These are phyloP conservation scores for Fusarium domesticum DNA, from an alignment of 2,329 filamentous ascomycete genomes.

Conservation along the genomic window DNA sequence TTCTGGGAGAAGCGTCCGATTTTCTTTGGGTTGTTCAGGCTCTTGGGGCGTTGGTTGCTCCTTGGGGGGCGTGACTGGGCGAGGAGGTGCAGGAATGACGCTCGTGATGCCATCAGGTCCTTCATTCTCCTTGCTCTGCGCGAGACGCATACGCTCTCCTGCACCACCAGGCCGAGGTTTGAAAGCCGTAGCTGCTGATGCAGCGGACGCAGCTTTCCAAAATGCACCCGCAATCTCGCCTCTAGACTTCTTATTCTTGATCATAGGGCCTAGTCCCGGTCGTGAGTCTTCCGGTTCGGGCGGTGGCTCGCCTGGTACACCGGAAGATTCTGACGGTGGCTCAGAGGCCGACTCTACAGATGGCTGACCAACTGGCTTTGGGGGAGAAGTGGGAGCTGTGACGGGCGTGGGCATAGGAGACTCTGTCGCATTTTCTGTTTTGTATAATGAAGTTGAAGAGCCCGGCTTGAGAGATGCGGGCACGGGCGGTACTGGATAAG, in stretches of 20 bases:
- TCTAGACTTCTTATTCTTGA: slow-evolving; percentile 72
- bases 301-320: slow-evolving; percentile 5
- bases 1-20: neutral
- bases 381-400: slow-evolving; percentile 30
- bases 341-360: slow-evolving; percentile 12
- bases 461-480: slow-evolving; percentile 21
- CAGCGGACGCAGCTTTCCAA: slow-evolving; percentile 65
- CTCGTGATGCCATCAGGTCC: slow-evolving; percentile 87
- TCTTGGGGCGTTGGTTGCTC: slow-evolving; percentile 18
- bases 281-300: slow-evolving; percentile 15
- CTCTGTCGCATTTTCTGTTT: slow-evolving; percentile 22
- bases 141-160: slow-evolving; percentile 70
- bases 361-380: slow-evolving; percentile 21
- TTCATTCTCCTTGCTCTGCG: slow-evolving; percentile 55
- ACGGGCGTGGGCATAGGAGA: slow-evolving; percentile 11
- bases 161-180: slow-evolving; percentile 86
- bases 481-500: slow-evolving; percentile 14
- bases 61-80: slow-evolving; percentile 34
- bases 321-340: slow-evolving; percentile 22
- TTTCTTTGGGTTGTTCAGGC: neutral
- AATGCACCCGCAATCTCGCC: slow-evolving; percentile 73
- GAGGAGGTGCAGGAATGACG: slow-evolving; percentile 76
- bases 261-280: slow-evolving; percentile 72
- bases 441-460: slow-evolving; percentile 25
- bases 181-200: slow-evolving; percentile 58